Evolutionary conservation across 805 yeast genomes (phyloP), one percentile per base, ranked within the genome.

Genomic region (Kodamaea restingae): DNA sequence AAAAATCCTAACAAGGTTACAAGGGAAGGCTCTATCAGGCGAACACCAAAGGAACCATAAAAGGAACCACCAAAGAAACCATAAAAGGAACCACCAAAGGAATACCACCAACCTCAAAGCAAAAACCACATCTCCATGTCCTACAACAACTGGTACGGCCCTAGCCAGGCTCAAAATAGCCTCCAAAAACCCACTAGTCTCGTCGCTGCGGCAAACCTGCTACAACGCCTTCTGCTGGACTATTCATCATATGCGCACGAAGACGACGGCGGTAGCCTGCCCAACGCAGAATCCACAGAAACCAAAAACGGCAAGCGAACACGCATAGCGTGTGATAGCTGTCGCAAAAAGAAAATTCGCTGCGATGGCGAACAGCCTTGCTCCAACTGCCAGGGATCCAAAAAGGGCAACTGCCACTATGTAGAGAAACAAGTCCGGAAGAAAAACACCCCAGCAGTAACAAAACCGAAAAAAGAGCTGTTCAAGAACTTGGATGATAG

Each of bases 321-420:
- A 34, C 34, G 45, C 27, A 41, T 45, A 2, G 68, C 68, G 11
- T 62, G 68, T 43, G 63, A 58, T 32, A 48, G 48, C 4, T 62
- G 68, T 41, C 51, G 68, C 1, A 44, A 51, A 7, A 60, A 60
- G 49, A 62, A 62, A 43, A 58, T 61, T 29, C 61, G 56, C 38
- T 62, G 68, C 41, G 54, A 58, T 40, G 68, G 68, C 1, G 39
- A 33, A 3, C 41, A 17, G 9, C 68, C 68, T 1, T 62, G 68
- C 43, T 10, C 46, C 7, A 60, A 60, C 40, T 61, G 68, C 22
- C 29, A 26, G 5, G 29, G 26, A 6, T 44, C 52, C 24, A 48
- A 51, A 18, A 46, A 47, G 7, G 18, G 46, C 6, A 38, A 46
- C 7, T 61, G 65, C 41, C 49, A 46, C 27, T 61, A 59, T 32